Base-by-base conservation (phyloP, 1,139 yeast genomes). In the Lodderomyces beijingensis region DNA sequence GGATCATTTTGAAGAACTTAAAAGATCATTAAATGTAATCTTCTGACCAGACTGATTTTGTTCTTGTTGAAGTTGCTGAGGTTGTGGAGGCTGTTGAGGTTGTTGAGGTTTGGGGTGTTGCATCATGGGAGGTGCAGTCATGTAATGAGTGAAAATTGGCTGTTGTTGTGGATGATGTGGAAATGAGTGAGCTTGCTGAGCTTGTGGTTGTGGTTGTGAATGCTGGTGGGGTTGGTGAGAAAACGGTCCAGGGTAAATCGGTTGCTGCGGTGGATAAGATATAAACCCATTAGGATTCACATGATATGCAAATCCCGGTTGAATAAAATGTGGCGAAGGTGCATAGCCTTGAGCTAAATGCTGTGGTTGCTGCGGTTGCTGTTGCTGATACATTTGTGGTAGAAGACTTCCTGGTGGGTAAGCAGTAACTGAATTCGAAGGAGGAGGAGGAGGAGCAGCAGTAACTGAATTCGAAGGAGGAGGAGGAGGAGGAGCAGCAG, bases 1-100 rank as follows among this genome's bases (percentile, higher is more conserved):
- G n/a, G n/a, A n/a, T 19, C 19, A 30, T 14, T 60, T 60, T 30
- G 60, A 50, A 8, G 68, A 61, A 21, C 68, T 61, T 40, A 67
- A 50, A 41, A 66, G 57, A 19, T 67, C 71, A 42, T 62, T 60
- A 37, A 66, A 66, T 15, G 66, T 54, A 36, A 67, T 64, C 48
- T 58, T 62, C 36, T 65, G 71, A 24, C 66, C 70, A 24, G 43
- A 48, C 25, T 25, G 37, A 5, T 2, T 18, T 24, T 16, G 33
- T 19, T 15, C 32, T 10, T 13, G 10, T 11, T 30, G 43, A 40
- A 22, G 26, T 15, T 14, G 32, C 13, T 35, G 46, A 19, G 29
- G 31, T 17, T 31, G 40, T 13, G 35, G 34, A 8, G 30, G 16
- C 6, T 23, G 25, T 42, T 26, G 20, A 16, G 12, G 32, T 17